Conservation (phyloP, 306 rosid species). For the Trichosanthes cucumerina region DNA sequence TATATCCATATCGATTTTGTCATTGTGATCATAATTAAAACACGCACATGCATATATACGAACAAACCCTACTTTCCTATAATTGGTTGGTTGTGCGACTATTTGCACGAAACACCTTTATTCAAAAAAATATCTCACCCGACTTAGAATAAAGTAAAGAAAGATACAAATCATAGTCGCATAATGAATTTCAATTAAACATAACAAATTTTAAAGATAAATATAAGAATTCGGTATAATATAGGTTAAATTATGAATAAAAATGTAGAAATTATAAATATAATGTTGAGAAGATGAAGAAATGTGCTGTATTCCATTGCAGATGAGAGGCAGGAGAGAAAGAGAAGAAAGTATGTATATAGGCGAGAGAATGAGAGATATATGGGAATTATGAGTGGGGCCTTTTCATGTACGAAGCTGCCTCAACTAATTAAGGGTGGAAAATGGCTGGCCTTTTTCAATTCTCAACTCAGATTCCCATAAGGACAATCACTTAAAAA, state of each 20-base stretch:
- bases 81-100: background rate
- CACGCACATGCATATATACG: background rate
- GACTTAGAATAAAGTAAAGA: no score
- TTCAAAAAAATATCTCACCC: no score
- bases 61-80: background rate
- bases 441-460: background rate
- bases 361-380: no score
- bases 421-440: background rate
- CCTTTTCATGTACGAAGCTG: background rate
- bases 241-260: no score
- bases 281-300: no score
- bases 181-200: background rate
- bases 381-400: background rate
- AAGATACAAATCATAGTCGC: no score
- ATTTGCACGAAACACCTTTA: no score
- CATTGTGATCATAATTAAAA: no score
- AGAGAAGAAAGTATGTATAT: background rate
- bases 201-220: background rate
- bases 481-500: background rate
- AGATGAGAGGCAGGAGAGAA: background rate
- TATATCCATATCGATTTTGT: background rate
- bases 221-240: no score
- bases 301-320: slow-evolving; percentile 7
- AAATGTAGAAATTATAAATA: no score
- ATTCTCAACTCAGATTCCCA: background rate